phyloP scores from a whole-genome alignment of 495 filamentous ascomycete species.

The Lasiosphaeris hirsuta region DNA sequence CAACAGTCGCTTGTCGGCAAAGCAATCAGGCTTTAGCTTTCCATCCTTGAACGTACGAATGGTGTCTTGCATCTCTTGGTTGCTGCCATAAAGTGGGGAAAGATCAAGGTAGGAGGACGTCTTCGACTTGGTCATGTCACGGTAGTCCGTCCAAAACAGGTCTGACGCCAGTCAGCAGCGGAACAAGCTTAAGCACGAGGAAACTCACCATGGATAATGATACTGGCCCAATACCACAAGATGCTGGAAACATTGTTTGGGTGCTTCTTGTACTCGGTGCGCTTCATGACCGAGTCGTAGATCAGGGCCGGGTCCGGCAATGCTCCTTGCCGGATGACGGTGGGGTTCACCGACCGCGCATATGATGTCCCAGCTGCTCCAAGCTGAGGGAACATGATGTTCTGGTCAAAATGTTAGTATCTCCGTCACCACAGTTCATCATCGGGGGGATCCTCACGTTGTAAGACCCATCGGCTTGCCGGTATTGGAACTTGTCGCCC shows the following conservation, averaged over 20 bases:
- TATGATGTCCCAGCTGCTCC: conserved; percentile 56
- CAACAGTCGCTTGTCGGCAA: conserved; percentile 70
- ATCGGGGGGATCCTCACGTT: conserved; percentile 28
- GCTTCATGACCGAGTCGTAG: conserved; percentile 66
- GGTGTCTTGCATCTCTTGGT: conserved; percentile 66
- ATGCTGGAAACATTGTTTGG: conserved; percentile 80
- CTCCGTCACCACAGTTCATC: neutral
- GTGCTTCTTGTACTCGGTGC: conserved; percentile 43
- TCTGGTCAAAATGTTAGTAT: conserved; percentile 24
- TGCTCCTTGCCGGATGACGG: conserved; percentile 56
- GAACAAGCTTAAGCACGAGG: neutral
- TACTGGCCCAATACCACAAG: conserved; percentile 83
- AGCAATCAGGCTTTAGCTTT: conserved; percentile 79
- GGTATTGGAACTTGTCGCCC: conserved; percentile 63
- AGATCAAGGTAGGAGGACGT: conserved; percentile 87
- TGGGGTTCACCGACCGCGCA: conserved; percentile 67
- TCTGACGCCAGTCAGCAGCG: conserved; percentile 19
- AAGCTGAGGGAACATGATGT: conserved; percentile 41
- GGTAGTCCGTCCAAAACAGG: conserved; percentile 41
- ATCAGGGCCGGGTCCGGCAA: conserved; percentile 73
- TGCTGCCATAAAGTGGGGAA: conserved; percentile 81
- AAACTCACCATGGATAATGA: conserved; percentile 71
- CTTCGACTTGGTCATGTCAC: conserved; percentile 53
- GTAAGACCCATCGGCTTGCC: conserved; percentile 70
- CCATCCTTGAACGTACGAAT: conserved; percentile 80